Evolutionary conservation across 768 basidiomycete species (phyloP).

Genomic region (Erythrobasidium yunnanense): DNA sequence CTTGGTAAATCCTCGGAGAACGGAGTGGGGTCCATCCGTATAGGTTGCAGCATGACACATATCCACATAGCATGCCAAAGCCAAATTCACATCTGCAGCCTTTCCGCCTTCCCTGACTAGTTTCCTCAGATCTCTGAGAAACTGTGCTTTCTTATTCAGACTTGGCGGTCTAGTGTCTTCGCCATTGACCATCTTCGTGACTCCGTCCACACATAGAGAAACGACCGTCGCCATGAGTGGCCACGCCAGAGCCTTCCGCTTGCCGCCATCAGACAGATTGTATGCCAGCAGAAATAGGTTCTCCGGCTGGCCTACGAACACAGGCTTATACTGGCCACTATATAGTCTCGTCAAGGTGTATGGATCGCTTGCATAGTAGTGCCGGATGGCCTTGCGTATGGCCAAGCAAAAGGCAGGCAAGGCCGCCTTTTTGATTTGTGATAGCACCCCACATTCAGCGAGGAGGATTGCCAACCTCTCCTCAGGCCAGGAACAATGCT

Average conservation of each 20-base stretch:
- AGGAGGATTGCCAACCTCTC: background rate
- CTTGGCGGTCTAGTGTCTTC: slow-evolving; percentile 8
- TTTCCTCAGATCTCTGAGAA: background rate
- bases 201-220: background rate
- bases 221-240: slow-evolving; percentile 6
- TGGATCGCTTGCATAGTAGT: background rate
- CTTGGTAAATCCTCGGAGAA: background rate
- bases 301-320: background rate
- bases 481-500: background rate
- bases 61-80: background rate
- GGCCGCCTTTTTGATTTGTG: background rate
- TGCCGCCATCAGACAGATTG: background rate
- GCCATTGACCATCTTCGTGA: slow-evolving; percentile 11
- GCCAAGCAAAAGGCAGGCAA: no score
- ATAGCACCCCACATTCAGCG: background rate
- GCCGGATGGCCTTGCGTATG: no score
- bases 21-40: background rate
- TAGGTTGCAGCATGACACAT: slow-evolving; percentile 9
- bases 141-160: slow-evolving; percentile 14
- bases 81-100: background rate
- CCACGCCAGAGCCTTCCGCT: slow-evolving; percentile 1
- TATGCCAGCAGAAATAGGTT: background rate
- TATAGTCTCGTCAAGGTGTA: background rate
- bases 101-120: background rate
- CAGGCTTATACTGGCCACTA: background rate